Conservation (phyloP, 306 rosid species). For the Lagenaria siceraria region DNA sequence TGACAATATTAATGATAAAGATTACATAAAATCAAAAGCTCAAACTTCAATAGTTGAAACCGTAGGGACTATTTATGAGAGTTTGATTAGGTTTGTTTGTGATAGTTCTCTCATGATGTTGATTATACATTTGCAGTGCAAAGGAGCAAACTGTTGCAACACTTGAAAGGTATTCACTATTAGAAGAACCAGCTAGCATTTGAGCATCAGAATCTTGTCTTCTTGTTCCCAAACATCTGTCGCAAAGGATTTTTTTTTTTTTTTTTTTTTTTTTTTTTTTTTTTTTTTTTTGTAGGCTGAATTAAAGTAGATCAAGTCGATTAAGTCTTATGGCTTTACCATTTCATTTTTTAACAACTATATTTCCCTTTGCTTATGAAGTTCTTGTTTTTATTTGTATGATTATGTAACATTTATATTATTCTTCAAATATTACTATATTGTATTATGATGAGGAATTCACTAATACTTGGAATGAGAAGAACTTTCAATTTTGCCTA, state of each 20-base stretch:
- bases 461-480: neutral
- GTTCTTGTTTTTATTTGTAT: neutral
- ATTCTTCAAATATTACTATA: neutral
- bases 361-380: neutral
- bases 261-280: too few relatives aligned
- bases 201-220: neutral
- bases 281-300: neutral
- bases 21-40: neutral
- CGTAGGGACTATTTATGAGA: too few relatives aligned
- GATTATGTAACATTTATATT: neutral
- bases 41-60: neutral
- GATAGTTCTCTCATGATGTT: neutral
- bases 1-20: neutral
- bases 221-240: neutral
- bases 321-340: neutral
- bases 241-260: too few relatives aligned
- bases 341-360: neutral
- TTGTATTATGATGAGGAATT: neutral
- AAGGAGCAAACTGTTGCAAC: conserved; percentile 2
- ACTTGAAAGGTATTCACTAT: conserved; percentile 1
- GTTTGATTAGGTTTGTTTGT: neutral
- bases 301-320: neutral
- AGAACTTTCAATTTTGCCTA: neutral
- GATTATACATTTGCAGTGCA: neutral
- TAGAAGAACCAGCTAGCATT: neutral